Conservation (phyloP, 2,329 filamentous ascomycete species). For the Thermoascus crustaceus region DNA sequence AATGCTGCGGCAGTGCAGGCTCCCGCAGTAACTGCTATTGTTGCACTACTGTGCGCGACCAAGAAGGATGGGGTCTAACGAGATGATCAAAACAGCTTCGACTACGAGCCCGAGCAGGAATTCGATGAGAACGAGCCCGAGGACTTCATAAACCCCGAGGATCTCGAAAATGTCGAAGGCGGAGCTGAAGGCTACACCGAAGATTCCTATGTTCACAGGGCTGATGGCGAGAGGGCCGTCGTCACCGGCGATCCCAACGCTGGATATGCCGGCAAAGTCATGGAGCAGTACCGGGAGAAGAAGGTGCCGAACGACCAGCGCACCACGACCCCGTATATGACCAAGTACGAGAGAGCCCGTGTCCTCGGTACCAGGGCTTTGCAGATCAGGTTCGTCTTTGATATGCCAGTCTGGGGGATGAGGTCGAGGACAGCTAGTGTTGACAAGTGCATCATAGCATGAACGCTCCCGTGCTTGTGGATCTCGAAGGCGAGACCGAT, state of each 20-base stretch:
- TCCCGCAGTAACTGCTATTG: neutral
- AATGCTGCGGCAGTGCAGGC: neutral
- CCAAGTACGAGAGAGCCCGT: conserved; percentile 93
- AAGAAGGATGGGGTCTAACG: conserved; percentile 20
- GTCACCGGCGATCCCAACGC: conserved; percentile 47
- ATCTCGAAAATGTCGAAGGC: conserved; percentile 45
- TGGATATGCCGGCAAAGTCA: conserved; percentile 43
- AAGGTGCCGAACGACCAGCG: conserved; percentile 84
- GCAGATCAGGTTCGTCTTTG: conserved; percentile 74
- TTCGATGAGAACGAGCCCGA: conserved; percentile 62
- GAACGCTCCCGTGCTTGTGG: conserved; percentile 94
- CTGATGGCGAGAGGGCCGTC: conserved; percentile 34
- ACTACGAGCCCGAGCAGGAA: conserved; percentile 50
- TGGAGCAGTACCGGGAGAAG: conserved; percentile 60
- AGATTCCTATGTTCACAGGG: conserved; percentile 25
- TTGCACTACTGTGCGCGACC: conserved; percentile 4
- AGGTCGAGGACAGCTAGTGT: conserved; percentile 3
- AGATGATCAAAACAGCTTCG: conserved; percentile 27
- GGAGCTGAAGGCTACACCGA: conserved; percentile 46
- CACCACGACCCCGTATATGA: conserved; percentile 96
- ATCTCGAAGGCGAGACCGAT: conserved; percentile 95
- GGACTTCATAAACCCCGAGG: conserved; percentile 50
- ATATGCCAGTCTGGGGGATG: neutral
- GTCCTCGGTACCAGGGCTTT: conserved; percentile 87
- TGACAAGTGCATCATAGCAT: conserved; percentile 53